Evolutionary conservation across 805 yeast genomes (phyloP).

Genomic region (Candida anglica): DNA sequence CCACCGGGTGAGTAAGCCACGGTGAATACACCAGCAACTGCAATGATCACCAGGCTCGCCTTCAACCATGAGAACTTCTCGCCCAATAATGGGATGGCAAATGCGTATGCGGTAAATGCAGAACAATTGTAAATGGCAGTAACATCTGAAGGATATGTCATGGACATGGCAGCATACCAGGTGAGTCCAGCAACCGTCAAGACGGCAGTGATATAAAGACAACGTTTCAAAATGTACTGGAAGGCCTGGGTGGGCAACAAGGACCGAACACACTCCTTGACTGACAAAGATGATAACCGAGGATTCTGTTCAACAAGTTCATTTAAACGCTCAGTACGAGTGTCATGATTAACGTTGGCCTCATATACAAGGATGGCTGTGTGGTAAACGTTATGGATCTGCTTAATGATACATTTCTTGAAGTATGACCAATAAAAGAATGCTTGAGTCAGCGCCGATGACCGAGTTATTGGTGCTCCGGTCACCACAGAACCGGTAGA

Average conservation of each 20-base stretch:
- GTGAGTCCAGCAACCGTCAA: slow-evolving; percentile 74
- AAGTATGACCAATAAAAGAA: slow-evolving; percentile 22
- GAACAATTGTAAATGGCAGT: slow-evolving; percentile 90
- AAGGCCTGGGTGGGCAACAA: slow-evolving; percentile 45
- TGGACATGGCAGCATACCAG: slow-evolving; percentile 81
- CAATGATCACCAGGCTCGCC: slow-evolving; percentile 62
- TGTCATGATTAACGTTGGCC: slow-evolving; percentile 33
- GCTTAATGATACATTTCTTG: slow-evolving; percentile 35
- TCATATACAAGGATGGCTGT: slow-evolving; percentile 41
- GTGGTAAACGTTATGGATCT: slow-evolving; percentile 41
- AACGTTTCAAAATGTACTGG: slow-evolving; percentile 40
- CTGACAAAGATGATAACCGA: slow-evolving; percentile 30
- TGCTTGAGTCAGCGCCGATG: no score
- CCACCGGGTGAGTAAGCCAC: slow-evolving; percentile 71
- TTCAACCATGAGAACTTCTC: slow-evolving; percentile 66
- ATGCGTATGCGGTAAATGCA: slow-evolving; percentile 82
- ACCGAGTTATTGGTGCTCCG: slow-evolving; percentile 1
- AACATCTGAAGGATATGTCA: slow-evolving; percentile 79
- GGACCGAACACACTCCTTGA: slow-evolving; percentile 25
- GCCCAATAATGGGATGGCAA: slow-evolving; percentile 69
- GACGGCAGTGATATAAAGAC: slow-evolving; percentile 48
- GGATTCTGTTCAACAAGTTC: slow-evolving; percentile 33
- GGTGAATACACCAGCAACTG: slow-evolving; percentile 69
- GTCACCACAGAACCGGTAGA: not conserved
- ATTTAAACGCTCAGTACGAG: slow-evolving; percentile 27